Evolutionary conservation across 1,284 basidiomycete genomes (phyloP).

Genomic region (Ustilago bromivora): DNA sequence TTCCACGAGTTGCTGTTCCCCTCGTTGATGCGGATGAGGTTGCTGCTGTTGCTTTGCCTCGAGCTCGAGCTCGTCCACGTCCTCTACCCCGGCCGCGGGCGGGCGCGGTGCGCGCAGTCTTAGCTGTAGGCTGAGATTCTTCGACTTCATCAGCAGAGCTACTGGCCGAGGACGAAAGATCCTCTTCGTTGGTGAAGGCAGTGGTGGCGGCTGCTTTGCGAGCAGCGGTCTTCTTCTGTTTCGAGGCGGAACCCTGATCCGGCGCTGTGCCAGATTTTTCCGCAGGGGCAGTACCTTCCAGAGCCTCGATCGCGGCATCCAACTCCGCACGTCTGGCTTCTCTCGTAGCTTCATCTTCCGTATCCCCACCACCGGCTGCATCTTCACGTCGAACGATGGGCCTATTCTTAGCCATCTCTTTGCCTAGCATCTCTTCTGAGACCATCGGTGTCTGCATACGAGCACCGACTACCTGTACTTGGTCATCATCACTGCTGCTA

Average conservation of each 20-base stretch:
- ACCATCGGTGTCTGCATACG: slow-evolving; percentile 36
- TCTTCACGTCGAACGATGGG: slow-evolving; percentile 52
- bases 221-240: slow-evolving; percentile 22
- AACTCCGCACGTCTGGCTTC: slow-evolving; percentile 29
- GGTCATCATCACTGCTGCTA: slow-evolving; percentile 33
- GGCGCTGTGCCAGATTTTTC: neutral
- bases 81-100: neutral
- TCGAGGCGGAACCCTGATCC: neutral
- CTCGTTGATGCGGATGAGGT: neutral
- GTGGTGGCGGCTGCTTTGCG: slow-evolving; percentile 7
- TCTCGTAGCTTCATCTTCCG: slow-evolving; percentile 11
- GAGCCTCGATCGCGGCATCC: slow-evolving; percentile 49
- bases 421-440: slow-evolving; percentile 56
- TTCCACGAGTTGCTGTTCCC: neutral
- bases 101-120: slow-evolving; percentile 10
- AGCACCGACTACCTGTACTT: slow-evolving; percentile 39
- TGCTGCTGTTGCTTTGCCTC: neutral
- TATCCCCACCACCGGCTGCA: neutral
- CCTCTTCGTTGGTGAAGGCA: slow-evolving; percentile 5
- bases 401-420: slow-evolving; percentile 53
- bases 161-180: slow-evolving; percentile 14
- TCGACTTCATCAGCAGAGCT: slow-evolving; percentile 9
- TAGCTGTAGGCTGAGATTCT: slow-evolving; percentile 1
- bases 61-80: slow-evolving; percentile 11
- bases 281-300: slow-evolving; percentile 27